Base-by-base conservation (phyloP, 352 stramenopile genomes). In the Peronospora belbahrii region DNA sequence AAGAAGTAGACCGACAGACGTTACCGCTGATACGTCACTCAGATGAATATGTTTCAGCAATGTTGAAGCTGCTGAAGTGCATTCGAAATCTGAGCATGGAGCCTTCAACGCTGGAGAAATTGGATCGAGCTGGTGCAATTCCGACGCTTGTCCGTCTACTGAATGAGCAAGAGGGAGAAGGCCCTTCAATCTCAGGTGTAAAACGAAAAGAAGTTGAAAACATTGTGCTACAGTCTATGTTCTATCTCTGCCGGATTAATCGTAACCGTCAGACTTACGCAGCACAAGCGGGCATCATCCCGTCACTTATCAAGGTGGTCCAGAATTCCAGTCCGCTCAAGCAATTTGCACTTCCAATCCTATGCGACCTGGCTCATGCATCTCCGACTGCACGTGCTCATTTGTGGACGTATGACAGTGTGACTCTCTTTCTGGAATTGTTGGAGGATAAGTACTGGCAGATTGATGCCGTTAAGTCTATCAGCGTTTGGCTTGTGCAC, bases 231-330 rank as follows among this genome's bases (percentile, higher is more conserved):
- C 87, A 90, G 52, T 76, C 81, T 2, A 95, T 97, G 70, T 97
- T 93, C 43, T 97, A 97, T 49, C 59, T 97, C 10, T 97, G 89
- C 49, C 80, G 85, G 10, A 93, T 97, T 50, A 96, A 95, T 50
- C 65, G 83, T 5, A 90, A 81, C n/a, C 78, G 89, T 0, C 88
- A 96, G 31, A 94, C 80, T 2, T 75, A 88, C 39, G 90, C 90
- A 5, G 87, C 90, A 0, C 72, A 94, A 36, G 82, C 85, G 13
- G 89, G 89, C 6, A 65, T 97, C 7, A 88, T 97, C 19, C 86
- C 86, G n/a, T 88, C 77, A n/a, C 70, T 97, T 8, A 74, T 92
- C 38, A 78, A 85, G 32, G 88, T 94, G 24, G 84, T 96, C 1
- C 49, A 62, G 23, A 86, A 84, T 42, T 69, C 65, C 2, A 95